phyloP scores from a whole-genome alignment of 345 rosid genomes.

The Pistacia integerrima region DNA sequence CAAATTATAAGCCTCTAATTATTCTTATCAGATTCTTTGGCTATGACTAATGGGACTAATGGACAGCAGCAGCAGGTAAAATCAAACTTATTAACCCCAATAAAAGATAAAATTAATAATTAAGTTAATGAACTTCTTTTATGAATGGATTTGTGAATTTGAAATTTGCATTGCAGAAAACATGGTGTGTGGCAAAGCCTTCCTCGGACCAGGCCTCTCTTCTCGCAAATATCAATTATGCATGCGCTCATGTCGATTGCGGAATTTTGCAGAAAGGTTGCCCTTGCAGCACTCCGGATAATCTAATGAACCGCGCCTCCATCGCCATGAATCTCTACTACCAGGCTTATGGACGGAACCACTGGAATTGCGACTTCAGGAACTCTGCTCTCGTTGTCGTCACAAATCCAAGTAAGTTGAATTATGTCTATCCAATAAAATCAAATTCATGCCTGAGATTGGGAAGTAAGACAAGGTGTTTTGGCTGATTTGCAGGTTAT shows the following conservation, averaged over 20 bases:
- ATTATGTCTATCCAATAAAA: background rate
- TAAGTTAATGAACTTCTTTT: too few relatives aligned
- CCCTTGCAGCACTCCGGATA: conserved; percentile 56
- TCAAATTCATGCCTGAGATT: too few relatives aligned
- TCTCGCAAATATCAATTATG: conserved; percentile 48
- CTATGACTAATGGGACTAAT: too few relatives aligned
- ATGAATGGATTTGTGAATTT: conserved; percentile 1
- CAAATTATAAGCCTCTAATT: too few relatives aligned
- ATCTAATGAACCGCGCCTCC: conserved; percentile 61
- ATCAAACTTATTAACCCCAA: too few relatives aligned
- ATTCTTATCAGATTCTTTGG: too few relatives aligned
- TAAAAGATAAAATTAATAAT: too few relatives aligned
- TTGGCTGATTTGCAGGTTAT: conserved; percentile 17
- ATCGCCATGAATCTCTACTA: conserved; percentile 76
- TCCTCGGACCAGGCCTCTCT: conserved; percentile 58
- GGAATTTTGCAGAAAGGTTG: conserved; percentile 44
- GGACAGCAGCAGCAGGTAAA: too few relatives aligned
- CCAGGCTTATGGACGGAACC: conserved; percentile 60
- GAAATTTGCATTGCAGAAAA: conserved; percentile 32
- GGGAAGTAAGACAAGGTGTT: background rate
- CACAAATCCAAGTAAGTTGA: conserved; percentile 60
- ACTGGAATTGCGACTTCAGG: conserved; percentile 68
- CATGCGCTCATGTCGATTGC: conserved; percentile 67
- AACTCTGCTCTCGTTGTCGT: conserved; percentile 57
- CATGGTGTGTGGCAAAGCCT: conserved; percentile 82